Evolutionary conservation across 768 basidiomycete genomes (phyloP).

Genomic region (Trametes gibbosa): DNA sequence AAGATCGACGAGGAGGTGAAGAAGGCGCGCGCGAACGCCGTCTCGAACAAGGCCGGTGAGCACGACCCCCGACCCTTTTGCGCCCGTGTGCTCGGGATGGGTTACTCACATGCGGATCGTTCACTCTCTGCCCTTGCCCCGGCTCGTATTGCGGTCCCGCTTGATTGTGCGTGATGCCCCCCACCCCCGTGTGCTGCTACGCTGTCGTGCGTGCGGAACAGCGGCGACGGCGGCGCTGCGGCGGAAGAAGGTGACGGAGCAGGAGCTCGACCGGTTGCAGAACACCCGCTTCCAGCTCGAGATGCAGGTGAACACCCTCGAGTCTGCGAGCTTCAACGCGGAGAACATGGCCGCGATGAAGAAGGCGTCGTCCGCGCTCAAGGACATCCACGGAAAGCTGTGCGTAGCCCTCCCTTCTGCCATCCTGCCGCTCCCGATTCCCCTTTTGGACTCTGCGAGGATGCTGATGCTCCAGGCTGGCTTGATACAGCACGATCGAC

Average conservation of each 20-base stretch:
- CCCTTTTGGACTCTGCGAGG: neutral
- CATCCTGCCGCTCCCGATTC: neutral
- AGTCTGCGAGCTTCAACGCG: conserved; percentile 95
- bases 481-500: conserved; percentile 72
- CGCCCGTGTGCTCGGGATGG: neutral
- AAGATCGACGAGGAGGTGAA: conserved; percentile 93
- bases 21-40: conserved; percentile 91
- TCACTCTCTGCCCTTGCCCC: neutral
- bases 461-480: neutral
- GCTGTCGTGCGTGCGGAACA: conserved; percentile 30
- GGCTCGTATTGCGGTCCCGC: too few species aligned
- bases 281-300: conserved; percentile 90
- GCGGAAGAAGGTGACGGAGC: conserved; percentile 89
- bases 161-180: too few species aligned
- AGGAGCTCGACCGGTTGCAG: conserved; percentile 80
- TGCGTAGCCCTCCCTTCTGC: conserved; percentile 41
- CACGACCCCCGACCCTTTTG: neutral
- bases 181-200: neutral
- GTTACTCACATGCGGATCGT: neutral
- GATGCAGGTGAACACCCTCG: conserved; percentile 94
- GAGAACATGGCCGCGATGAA: conserved; percentile 98
- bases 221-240: conserved; percentile 88
- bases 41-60: conserved; percentile 90
- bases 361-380: conserved; percentile 87
- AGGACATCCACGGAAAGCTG: conserved; percentile 87